These are phyloP conservation scores for Waitea zeae DNA, from an alignment of 1,284 basidiomycete species.

Conservation along the genomic window DNA sequence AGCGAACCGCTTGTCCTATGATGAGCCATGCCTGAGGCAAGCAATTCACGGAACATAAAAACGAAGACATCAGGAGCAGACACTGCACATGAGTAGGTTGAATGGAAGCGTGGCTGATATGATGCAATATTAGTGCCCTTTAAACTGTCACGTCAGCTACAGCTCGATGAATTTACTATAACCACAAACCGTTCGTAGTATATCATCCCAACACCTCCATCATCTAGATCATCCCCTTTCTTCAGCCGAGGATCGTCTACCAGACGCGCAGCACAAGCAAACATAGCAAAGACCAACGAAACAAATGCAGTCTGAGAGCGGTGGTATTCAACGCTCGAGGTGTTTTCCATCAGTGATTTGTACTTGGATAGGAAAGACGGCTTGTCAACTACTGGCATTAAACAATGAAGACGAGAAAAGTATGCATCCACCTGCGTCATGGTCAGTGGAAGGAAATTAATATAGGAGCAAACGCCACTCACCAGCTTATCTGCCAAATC, in stretches of 20 bases:
- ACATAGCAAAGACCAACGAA: conserved; percentile 65
- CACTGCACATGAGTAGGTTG: conserved; percentile 79
- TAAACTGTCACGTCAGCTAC: conserved; percentile 8
- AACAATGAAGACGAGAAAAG: conserved; percentile 70
- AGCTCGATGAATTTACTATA: conserved; percentile 6
- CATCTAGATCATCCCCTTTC: conserved; percentile 38
- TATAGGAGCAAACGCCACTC: conserved; percentile 8
- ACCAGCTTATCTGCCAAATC: conserved; percentile 74
- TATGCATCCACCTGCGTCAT: conserved; percentile 58
- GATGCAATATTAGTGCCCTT: conserved; percentile 75
- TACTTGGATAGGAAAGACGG: conserved; percentile 62
- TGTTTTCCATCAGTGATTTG: conserved; percentile 54
- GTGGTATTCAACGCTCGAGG: conserved; percentile 27
- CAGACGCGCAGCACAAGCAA: conserved; percentile 65
- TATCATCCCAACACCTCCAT: conserved; percentile 73
- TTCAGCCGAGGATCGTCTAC: conserved; percentile 55
- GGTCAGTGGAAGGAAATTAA: conserved; percentile 6
- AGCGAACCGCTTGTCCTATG: conserved; percentile 73
- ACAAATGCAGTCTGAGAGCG: conserved; percentile 55
- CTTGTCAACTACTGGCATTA: conserved; percentile 74
- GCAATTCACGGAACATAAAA: conserved; percentile 79
- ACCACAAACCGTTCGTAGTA: conserved; percentile 64
- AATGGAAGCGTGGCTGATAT: conserved; percentile 69
- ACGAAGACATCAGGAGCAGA: conserved; percentile 74
- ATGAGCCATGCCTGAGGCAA: conserved; percentile 84